Percentiles rank a stretch among this genome's conserved stretches.
Conservation (phyloP, 257 asterid species). For the Gentiana dahurica region DNA sequence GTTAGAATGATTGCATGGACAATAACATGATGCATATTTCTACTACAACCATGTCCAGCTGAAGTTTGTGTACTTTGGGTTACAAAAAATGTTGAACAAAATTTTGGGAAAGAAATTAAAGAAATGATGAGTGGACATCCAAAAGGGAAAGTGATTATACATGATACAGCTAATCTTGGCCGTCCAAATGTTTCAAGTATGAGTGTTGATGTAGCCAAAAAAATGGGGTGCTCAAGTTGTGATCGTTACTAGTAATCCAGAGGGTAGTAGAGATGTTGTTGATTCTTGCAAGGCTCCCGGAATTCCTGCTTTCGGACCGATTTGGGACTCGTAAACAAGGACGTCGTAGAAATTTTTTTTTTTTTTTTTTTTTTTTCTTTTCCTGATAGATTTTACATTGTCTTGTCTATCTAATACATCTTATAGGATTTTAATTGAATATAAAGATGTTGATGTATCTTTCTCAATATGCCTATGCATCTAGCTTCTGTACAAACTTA, state of each 20-base stretch:
- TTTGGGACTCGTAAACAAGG: constrained; percentile 47
- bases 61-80: constrained; percentile 58
- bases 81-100: constrained; percentile 55
- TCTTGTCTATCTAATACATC: too few relatives aligned
- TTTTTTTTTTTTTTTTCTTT: too few relatives aligned
- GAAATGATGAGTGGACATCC: constrained; percentile 42
- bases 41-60: constrained; percentile 52
- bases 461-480: too few relatives aligned
- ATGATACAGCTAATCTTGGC: constrained; percentile 53
- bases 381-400: too few relatives aligned
- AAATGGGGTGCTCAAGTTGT: constrained; percentile 53
- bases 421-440: too few relatives aligned
- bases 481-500: too few relatives aligned
- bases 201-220: constrained; percentile 44
- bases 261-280: constrained; percentile 60
- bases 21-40: too few relatives aligned
- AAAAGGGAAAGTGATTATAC: constrained; percentile 41
- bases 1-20: too few relatives aligned
- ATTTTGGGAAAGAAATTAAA: constrained; percentile 48
- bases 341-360: too few relatives aligned
- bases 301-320: constrained; percentile 61
- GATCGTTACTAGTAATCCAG: constrained; percentile 64
- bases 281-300: constrained; percentile 47
- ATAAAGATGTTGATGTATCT: too few relatives aligned
- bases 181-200: constrained; percentile 48